Evolutionary conservation across 2,329 filamentous ascomycete species (phyloP), one percentile per base, ranked within the genome.

Genomic region (Ramularia endophylla): DNA sequence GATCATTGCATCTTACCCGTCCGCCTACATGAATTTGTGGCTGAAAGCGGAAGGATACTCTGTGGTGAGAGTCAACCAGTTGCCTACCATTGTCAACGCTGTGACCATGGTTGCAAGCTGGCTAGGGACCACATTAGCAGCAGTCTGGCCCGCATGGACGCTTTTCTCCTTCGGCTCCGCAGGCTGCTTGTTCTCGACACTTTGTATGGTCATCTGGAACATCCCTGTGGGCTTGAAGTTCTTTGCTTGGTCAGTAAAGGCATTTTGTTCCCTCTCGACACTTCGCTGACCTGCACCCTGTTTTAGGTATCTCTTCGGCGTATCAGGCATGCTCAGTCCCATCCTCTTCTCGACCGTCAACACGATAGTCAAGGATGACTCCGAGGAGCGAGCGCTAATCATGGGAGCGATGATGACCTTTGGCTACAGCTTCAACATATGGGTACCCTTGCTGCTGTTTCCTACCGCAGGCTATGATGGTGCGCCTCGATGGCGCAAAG

Each of bases 351-450:
- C 41, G 6, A 44, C 36, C 8, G 41, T 44, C 30, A 44, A 44
- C 27, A 45, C 38, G 2, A 41, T 38, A 28, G 38, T 45, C 9
- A 38, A 38, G 15, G 34, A 45, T 28, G 37, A 45, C 31, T 40
- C 42, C 1, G 37, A 45, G 35, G 42, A 45, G 20, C 32, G 42
- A 13, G 42, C 42, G 2, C 32, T 45, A 22, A 43, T 43, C 22
- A 43, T 43, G 36, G 41, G 41, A 12, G 28, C 41, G 17, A 44
- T 44, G 41, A 44, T 44, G 41, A 44, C 41, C n/a, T 40, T 44
- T 28, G 41, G 41, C 31, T 40, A 44, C 19, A 34, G 28, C 11
- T 40, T 40, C 31, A 35, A 44, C 16, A 44, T 44, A 17, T 44
- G 41, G 41, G 41, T 40, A 3, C 41, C 41, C 5, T 27, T 44